These are phyloP conservation scores for Thermomyces lanuginosus DNA, from an alignment of 2,329 filamentous ascomycete genomes.

Conservation along the genomic window DNA sequence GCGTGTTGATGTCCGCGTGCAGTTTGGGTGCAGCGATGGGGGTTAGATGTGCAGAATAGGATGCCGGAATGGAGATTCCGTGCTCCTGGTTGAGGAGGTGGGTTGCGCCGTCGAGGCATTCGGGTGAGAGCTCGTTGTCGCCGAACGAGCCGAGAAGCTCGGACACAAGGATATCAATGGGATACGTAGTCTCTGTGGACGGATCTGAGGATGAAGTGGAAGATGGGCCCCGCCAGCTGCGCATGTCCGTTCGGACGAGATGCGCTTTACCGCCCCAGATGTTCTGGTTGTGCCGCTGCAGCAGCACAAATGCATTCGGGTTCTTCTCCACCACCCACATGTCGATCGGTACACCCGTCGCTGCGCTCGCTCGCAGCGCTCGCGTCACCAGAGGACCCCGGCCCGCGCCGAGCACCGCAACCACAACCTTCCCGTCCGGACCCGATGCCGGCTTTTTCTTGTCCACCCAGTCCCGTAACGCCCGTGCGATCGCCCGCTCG, in stretches of 20 bases:
- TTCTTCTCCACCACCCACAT: slow-evolving; percentile 97
- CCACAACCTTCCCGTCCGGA: slow-evolving; percentile 53
- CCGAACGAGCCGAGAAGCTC: slow-evolving; percentile 86
- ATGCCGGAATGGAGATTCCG: slow-evolving; percentile 84
- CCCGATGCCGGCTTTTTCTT: slow-evolving; percentile 60
- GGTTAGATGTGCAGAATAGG: slow-evolving; percentile 86
- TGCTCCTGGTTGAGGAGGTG: slow-evolving; percentile 63
- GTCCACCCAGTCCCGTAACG: slow-evolving; percentile 61
- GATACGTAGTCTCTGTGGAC: slow-evolving; percentile 15
- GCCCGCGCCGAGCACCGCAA: slow-evolving; percentile 86
- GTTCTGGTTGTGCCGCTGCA: slow-evolving; percentile 68
- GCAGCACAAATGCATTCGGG: slow-evolving; percentile 86
- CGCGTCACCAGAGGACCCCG: slow-evolving; percentile 83
- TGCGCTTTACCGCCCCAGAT: slow-evolving; percentile 70
- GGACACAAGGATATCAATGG: slow-evolving; percentile 77
- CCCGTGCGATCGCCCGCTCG: slow-evolving; percentile 65
- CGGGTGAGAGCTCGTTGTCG: slow-evolving; percentile 91
- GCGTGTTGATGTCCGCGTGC: slow-evolving; percentile 58
- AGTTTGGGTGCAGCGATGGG: slow-evolving; percentile 79
- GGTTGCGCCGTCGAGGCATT: slow-evolving; percentile 91
- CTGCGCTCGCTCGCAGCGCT: slow-evolving; percentile 62
- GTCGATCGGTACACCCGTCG: slow-evolving; percentile 60
- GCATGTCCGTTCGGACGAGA: slow-evolving; percentile 93
- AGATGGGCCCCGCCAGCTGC: slow-evolving; percentile 73
- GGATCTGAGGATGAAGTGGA: slow-evolving; percentile 15